A percentile compares a stretch with the other conserved stretches of the same genome.
Conservation (phyloP, 139 green algal genomes). For the Marvania coccoides region DNA sequence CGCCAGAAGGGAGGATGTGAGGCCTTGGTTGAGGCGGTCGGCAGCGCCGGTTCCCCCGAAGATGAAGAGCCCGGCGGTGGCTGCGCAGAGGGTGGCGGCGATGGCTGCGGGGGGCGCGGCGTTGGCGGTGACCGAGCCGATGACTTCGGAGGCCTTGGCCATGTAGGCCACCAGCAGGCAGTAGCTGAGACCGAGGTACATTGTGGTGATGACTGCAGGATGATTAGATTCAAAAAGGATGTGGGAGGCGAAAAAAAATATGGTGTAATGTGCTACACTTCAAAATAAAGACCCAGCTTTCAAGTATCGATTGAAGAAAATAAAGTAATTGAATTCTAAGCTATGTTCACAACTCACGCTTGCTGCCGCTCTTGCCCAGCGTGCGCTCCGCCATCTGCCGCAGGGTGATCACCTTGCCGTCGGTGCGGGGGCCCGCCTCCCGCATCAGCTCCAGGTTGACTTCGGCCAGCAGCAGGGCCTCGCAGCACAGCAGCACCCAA, state of each 20-base stretch:
- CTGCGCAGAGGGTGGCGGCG: conserved; percentile 1
- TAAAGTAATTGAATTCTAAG: too few species aligned
- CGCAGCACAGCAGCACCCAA: conserved; percentile 45
- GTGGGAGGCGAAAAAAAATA: too few species aligned
- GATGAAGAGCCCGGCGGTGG: conserved; percentile 24
- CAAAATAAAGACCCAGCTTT: too few species aligned
- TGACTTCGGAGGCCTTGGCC: conserved; percentile 43
- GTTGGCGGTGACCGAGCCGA: conserved; percentile 8
- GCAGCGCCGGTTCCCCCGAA: conserved; percentile 11
- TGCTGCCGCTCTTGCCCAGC: conserved; percentile 34
- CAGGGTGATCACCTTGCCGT: conserved; percentile 38
- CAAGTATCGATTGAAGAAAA: too few species aligned
- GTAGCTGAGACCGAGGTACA: conserved; percentile 55
- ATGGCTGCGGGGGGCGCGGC: neutral
- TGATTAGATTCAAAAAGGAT: neutral
- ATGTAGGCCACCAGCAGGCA: conserved; percentile 62
- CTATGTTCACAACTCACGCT: too few species aligned
- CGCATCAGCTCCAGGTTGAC: conserved; percentile 43
- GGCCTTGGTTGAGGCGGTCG: conserved; percentile 26
- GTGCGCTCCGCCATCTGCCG: conserved; percentile 50
- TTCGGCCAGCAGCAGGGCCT: conserved; percentile 64
- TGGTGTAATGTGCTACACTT: too few species aligned
- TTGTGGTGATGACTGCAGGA: conserved; percentile 4
- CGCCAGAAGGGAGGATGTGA: conserved; percentile 33
- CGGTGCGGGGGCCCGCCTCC: neutral